phyloP scores from a whole-genome alignment of 345 rosid species.

The Populus euphratica region DNA sequence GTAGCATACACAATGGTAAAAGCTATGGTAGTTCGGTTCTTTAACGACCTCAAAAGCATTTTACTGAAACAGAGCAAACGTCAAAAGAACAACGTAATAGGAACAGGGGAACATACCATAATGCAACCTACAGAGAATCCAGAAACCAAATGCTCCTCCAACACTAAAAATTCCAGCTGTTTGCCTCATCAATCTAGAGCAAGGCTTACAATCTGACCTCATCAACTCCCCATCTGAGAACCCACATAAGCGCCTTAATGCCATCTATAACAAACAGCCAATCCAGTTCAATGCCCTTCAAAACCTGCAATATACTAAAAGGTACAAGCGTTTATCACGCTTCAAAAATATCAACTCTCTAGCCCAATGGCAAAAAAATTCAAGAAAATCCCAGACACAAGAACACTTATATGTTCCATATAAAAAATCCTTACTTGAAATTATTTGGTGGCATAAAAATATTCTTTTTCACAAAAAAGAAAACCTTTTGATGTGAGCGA shows the following conservation, averaged over 20 bases:
- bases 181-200: constrained; percentile 71
- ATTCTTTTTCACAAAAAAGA: background rate
- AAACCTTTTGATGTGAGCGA: background rate
- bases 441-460: background rate
- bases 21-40: background rate
- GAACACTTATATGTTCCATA: background rate
- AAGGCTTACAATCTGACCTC: constrained; percentile 80
- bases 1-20: background rate
- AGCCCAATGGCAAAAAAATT: background rate
- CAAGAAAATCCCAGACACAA: background rate
- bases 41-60: background rate
- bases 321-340: background rate
- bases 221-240: constrained; percentile 76
- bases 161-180: constrained; percentile 67
- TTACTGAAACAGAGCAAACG: background rate
- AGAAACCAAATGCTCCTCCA: constrained; percentile 81
- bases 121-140: constrained; percentile 80
- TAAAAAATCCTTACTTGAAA: background rate
- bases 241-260: constrained; percentile 59
- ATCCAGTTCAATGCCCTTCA: background rate
- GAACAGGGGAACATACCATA: constrained; percentile 44
- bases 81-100: background rate
- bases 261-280: constrained; percentile 32
- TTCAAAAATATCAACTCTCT: background rate
- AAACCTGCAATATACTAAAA: background rate